Conservation (phyloP, 202 grass and related monocot species). For the Cymbopogon flexuosus region DNA sequence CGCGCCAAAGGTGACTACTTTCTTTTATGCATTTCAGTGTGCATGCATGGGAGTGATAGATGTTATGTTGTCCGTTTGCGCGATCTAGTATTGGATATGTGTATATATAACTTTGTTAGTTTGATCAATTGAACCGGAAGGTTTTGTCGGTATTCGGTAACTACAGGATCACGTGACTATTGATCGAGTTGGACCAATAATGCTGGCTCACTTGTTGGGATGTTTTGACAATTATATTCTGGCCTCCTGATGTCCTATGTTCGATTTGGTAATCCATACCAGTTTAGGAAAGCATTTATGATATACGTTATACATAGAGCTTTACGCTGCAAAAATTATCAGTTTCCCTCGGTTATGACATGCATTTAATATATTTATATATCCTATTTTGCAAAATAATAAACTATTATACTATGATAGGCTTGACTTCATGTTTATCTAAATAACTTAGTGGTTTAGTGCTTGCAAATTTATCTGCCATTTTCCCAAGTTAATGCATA, state of each 20-base stretch:
- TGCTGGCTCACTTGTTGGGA: neutral
- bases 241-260: neutral
- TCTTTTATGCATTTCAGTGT: neutral
- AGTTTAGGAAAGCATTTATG: neutral
- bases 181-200: conserved; percentile 7
- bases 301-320: neutral
- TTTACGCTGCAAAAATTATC: neutral
- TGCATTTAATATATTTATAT: neutral
- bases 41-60: neutral
- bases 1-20: conserved; percentile 51
- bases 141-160: conserved; percentile 17
- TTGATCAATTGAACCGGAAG: neutral
- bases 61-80: neutral
- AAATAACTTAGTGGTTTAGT: neutral
- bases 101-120: neutral
- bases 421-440: neutral
- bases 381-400: neutral
- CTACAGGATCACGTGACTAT: neutral
- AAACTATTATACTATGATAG: neutral
- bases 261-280: conserved; percentile 1
- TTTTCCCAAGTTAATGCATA: neutral
- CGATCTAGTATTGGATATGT: neutral
- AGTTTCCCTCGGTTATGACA: neutral
- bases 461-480: neutral
- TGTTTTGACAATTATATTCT: conserved; percentile 11